These are phyloP conservation scores for Dictyostelium citrinum DNA, from an alignment of 78 protist genomes.

Conservation along the genomic window DNA sequence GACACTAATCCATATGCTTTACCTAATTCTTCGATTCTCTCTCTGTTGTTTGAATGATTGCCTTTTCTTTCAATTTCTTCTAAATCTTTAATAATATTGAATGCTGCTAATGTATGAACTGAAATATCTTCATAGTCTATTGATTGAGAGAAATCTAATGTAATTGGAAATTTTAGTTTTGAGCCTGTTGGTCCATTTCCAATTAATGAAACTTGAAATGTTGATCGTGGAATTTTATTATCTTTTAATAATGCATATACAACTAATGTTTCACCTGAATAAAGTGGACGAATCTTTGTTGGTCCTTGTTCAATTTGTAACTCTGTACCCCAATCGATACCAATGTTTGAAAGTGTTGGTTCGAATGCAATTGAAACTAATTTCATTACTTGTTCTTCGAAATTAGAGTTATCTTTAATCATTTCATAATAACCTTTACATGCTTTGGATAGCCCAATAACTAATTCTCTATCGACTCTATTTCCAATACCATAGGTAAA, in stretches of 20 bases:
- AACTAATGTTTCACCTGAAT: conserved; percentile 11
- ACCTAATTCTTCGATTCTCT: background rate
- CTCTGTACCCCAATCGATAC: conserved; percentile 3
- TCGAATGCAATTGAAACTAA: conserved; percentile 44
- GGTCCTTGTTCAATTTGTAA: conserved; percentile 15
- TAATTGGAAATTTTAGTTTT: background rate
- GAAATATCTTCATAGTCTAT: background rate
- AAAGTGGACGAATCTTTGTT: conserved; percentile 21
- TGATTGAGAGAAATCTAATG: background rate
- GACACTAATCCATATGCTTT: conserved; percentile 21
- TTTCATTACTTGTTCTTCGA: conserved; percentile 14
- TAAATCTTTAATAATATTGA: conserved; percentile 18
- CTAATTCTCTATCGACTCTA: conserved; percentile 76
- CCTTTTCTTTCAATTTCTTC: conserved; percentile 18
- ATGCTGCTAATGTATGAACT: conserved; percentile 44
- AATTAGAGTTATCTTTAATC: conserved; percentile 27
- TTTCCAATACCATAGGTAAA: conserved; percentile 92
- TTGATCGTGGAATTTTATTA: background rate
- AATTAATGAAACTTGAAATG: background rate
- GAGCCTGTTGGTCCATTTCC: conserved; percentile 54
- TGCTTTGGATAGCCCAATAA: conserved; percentile 86
- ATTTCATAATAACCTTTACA: conserved; percentile 85
- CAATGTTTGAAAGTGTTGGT: conserved; percentile 46
- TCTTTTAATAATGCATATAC: conserved; percentile 9
- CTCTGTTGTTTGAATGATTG: background rate